Evolutionary conservation across 73 alveolate species (phyloP).

Genomic region (Paramecium caudatum): DNA sequence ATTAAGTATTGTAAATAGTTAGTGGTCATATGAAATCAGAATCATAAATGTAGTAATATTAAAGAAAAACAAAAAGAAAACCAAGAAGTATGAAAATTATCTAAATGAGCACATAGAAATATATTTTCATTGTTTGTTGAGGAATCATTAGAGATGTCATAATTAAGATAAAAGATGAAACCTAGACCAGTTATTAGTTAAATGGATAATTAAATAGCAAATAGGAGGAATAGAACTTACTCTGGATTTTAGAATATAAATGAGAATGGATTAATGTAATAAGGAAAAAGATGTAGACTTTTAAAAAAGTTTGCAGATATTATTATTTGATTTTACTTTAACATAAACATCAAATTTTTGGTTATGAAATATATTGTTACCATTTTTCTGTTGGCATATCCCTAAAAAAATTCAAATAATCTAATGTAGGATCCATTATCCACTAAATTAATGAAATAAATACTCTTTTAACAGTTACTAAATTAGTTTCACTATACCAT

Average conservation of each 20-base stretch:
- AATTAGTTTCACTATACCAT: constrained; percentile 56
- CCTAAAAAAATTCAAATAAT: constrained; percentile 33
- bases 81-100: neutral
- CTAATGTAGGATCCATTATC: constrained; percentile 62
- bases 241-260: neutral
- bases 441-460: no score
- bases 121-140: constrained; percentile 11
- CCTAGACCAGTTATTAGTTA: neutral
- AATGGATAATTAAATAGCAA: neutral
- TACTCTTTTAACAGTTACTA: constrained; percentile 59
- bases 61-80: neutral
- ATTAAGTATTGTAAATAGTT: constrained; percentile 9
- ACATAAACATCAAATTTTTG: constrained; percentile 24
- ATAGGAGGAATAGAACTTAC: neutral
- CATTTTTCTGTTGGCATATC: constrained; percentile 5
- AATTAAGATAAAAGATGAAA: constrained; percentile 14
- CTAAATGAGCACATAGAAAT: neutral
- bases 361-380: neutral
- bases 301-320: neutral
- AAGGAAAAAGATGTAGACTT: neutral
- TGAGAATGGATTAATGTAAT: neutral
- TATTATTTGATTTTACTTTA: neutral
- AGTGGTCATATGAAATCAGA: neutral
- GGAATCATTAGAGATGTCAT: neutral
- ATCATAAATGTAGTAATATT: neutral